Percentiles rank a stretch among this genome's conserved stretches.
Evolutionary conservation across 1,284 basidiomycete genomes (phyloP).

Genomic region (Fomitiporia mediterranea): DNA sequence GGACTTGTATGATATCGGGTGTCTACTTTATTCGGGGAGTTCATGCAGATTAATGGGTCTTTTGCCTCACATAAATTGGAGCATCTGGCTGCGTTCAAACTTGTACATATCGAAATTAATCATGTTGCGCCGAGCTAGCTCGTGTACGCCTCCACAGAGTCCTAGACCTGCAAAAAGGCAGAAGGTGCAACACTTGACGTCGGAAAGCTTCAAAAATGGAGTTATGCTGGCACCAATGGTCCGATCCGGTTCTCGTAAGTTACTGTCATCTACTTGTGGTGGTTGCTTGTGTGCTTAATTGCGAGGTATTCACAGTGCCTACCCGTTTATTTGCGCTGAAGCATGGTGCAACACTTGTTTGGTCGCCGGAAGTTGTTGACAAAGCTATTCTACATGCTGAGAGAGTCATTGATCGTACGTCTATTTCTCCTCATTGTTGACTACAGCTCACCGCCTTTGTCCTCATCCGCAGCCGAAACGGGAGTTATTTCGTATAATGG

Average conservation of each 20-base stretch:
- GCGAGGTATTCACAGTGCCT: slow-evolving; percentile 49
- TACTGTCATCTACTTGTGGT: slow-evolving; percentile 11
- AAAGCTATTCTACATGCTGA: slow-evolving; percentile 89
- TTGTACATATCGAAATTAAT: slow-evolving; percentile 13
- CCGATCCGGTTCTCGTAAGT: slow-evolving; percentile 81
- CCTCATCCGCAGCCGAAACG: slow-evolving; percentile 64
- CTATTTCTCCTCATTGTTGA: not conserved
- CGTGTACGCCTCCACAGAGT: slow-evolving; percentile 36
- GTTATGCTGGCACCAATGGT: slow-evolving; percentile 95
- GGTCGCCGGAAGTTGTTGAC: slow-evolving; percentile 97
- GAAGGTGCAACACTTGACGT: slow-evolving; percentile 51
- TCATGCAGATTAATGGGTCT: not conserved
- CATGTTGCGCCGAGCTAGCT: slow-evolving; percentile 16
- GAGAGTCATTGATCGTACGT: slow-evolving; percentile 81
- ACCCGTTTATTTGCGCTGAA: slow-evolving; percentile 85
- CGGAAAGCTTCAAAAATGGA: slow-evolving; percentile 73
- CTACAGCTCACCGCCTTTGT: too few relatives aligned
- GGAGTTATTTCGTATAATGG: slow-evolving; percentile 89
- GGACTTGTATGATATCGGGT: too few relatives aligned
- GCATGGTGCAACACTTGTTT: slow-evolving; percentile 92
- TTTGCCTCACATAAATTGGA: not conserved
- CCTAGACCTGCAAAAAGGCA: slow-evolving; percentile 48
- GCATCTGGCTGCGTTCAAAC: not conserved
- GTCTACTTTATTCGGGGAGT: not conserved
- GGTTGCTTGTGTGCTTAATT: slow-evolving; percentile 15